Conservation (phyloP, 495 filamentous ascomycete genomes). For the Penicillium robsamsonii region DNA sequence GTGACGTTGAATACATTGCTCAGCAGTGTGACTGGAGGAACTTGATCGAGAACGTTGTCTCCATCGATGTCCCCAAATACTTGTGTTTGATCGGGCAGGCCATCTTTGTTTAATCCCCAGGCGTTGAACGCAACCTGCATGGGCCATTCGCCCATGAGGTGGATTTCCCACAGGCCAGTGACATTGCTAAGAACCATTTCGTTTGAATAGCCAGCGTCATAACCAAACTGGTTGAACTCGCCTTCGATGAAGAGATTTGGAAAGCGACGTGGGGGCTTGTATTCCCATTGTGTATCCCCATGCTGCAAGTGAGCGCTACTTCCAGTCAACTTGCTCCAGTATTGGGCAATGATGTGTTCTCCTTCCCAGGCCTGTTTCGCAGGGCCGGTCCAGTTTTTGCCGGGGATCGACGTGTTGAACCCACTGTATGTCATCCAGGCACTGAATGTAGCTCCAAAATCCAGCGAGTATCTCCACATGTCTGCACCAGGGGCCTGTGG, state of each 20-base stretch:
- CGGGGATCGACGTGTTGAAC: slow-evolving; percentile 43
- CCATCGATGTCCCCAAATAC: slow-evolving; percentile 60
- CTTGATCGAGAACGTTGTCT: slow-evolving; percentile 35
- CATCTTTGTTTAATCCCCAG: slow-evolving; percentile 67
- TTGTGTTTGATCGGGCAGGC: slow-evolving; percentile 57
- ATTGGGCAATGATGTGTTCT: slow-evolving; percentile 64
- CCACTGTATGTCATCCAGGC: slow-evolving; percentile 56
- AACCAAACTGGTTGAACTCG: slow-evolving; percentile 65
- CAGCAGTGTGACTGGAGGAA: slow-evolving; percentile 13
- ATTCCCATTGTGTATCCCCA: slow-evolving; percentile 50
- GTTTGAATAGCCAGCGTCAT: slow-evolving; percentile 59
- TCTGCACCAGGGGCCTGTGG: slow-evolving; percentile 65
- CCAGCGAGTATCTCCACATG: slow-evolving; percentile 61
- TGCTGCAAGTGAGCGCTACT: slow-evolving; percentile 64
- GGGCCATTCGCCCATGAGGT: slow-evolving; percentile 65
- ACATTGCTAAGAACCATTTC: slow-evolving; percentile 46
- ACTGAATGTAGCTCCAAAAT: slow-evolving; percentile 62
- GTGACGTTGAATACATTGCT: slow-evolving; percentile 41
- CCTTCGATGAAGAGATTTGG: slow-evolving; percentile 66
- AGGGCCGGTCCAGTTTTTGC: slow-evolving; percentile 57
- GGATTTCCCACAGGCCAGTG: slow-evolving; percentile 56
- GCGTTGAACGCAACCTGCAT: slow-evolving; percentile 61
- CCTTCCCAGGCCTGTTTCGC: slow-evolving; percentile 62
- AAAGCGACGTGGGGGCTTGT: slow-evolving; percentile 44
- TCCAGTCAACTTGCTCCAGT: slow-evolving; percentile 63